Base-by-base conservation (phyloP, 1,284 basidiomycete genomes). In the Coriolopsis trogii region DNA sequence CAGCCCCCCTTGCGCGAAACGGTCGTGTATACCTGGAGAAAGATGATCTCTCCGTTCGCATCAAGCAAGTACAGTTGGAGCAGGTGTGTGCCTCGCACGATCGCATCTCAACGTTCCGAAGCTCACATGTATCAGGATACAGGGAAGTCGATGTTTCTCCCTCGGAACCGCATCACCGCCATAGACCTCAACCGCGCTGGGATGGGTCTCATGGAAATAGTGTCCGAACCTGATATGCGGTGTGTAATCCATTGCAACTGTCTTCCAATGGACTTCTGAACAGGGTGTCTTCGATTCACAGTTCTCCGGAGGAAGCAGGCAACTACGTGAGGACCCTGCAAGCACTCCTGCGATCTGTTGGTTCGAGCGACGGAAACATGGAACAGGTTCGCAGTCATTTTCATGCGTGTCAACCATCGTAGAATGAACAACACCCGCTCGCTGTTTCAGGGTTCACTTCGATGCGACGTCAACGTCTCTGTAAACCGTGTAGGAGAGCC, bases 401-500 rank as follows among this genome's bases (percentile, higher is more conserved):
- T 20, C 16, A 12, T 15, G 24, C 16, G 15, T 38, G 30, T n/a
- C n/a, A 6, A 46, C 23, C 12, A 24, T 18, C 29, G 38, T 28
- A 5, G 34, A 29, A 21, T 25, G 33, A 36, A n/a, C 21, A 21
- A 21, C 37, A 24, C 44, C 23, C 20, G 20, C 10, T 41, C n/a
- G 33, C n/a, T 31, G 15, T 7, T 9, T 48, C 46, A 96, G 93
- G 95, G 95, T 1, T 96, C 93, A 8, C 75, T 99, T 28, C 82
- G 96, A 28, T 96, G 95, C 61, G 96, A 99, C 66, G 93, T 95
- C 30, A 99, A 99, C 65, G 89, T 99, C 1, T 98, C 95, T 2
- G 82, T 97, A 1, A 88, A 91, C 61, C 77, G 78, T 37, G 65
- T 73, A 24, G 87, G 87, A 10, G 73, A 81, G 21, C 75, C 82